Percentiles rank a stretch among this genome's conserved stretches.
Conservation (phyloP, 2,329 filamentous ascomycete genomes). For the Fusarium sp. region DNA sequence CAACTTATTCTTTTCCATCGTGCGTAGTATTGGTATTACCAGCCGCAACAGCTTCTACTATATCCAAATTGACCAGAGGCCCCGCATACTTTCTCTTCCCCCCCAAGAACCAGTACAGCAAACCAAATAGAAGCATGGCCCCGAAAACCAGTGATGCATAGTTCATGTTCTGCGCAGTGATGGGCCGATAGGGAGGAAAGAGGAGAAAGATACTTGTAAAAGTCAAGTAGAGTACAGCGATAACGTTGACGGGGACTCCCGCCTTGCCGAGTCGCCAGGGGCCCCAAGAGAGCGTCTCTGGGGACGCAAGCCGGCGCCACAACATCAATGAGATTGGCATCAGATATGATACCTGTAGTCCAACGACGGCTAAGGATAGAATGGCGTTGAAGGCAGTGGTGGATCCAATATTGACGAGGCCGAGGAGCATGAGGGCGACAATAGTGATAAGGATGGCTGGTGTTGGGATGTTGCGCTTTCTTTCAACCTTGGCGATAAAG, state of each 20-base stretch:
- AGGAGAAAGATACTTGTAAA: slow-evolving; percentile 34
- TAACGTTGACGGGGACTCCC: slow-evolving; percentile 28
- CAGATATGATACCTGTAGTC: slow-evolving; percentile 36
- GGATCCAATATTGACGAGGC: slow-evolving; percentile 44
- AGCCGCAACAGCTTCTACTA: too few relatives aligned
- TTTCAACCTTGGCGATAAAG: slow-evolving; percentile 23
- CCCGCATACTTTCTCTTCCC: slow-evolving; percentile 34
- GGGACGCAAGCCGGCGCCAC: slow-evolving; percentile 28
- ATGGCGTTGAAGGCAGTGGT: slow-evolving; percentile 43
- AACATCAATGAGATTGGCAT: slow-evolving; percentile 26
- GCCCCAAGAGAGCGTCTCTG: slow-evolving; percentile 29
- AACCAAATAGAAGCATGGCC: slow-evolving; percentile 28
- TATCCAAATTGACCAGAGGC: not conserved
- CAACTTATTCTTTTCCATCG: too few relatives aligned
- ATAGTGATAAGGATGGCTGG: slow-evolving; percentile 16
- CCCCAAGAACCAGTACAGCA: slow-evolving; percentile 35
- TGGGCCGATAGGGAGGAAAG: slow-evolving; percentile 26
- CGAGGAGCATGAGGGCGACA: slow-evolving; percentile 29
- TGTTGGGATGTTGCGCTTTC: slow-evolving; percentile 24
- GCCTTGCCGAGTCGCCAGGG: slow-evolving; percentile 32
- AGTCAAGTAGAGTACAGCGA: slow-evolving; percentile 22
- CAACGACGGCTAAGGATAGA: slow-evolving; percentile 32
- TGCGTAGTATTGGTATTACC: too few relatives aligned
- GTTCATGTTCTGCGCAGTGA: slow-evolving; percentile 4
- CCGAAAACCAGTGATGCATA: slow-evolving; percentile 33